Conservation (phyloP, 768 basidiomycete species). For the Lanmaoa rubissima region DNA sequence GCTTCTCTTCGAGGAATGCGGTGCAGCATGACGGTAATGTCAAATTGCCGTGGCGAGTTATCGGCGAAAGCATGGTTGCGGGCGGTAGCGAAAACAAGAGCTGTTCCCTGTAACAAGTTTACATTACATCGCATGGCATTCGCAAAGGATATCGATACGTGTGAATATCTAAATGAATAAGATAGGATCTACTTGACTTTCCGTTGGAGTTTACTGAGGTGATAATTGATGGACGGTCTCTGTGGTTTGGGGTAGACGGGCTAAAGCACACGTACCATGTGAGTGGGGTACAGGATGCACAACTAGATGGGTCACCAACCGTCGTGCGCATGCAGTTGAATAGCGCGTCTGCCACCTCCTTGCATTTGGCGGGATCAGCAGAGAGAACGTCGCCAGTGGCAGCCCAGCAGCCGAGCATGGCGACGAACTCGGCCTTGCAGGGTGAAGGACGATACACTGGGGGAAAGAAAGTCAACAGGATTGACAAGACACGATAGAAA, state of each 20-base stretch:
- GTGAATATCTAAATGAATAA: conserved; percentile 18
- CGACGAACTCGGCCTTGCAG: conserved; percentile 52
- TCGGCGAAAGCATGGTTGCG: background rate
- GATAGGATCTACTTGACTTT: conserved; percentile 56
- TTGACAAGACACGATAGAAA: background rate
- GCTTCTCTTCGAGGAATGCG: background rate
- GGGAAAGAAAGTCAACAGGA: background rate
- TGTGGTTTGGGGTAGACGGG: conserved; percentile 66
- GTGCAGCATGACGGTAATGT: background rate
- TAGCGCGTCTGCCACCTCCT: conserved; percentile 55
- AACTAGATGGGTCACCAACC: conserved; percentile 45
- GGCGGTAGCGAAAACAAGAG: background rate
- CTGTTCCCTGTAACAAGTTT: conserved; percentile 8
- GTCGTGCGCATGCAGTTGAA: conserved; percentile 85
- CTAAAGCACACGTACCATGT: conserved; percentile 35
- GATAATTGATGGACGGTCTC: conserved; percentile 84
- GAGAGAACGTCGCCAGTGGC: conserved; percentile 63
- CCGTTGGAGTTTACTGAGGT: conserved; percentile 78
- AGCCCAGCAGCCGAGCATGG: conserved; percentile 88
- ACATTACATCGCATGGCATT: conserved; percentile 20
- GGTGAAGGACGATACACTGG: conserved; percentile 13
- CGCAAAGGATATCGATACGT: conserved; percentile 12
- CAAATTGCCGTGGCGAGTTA: background rate
- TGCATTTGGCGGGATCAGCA: conserved; percentile 46
- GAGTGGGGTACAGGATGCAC: background rate